Evolutionary conservation across 2,329 filamentous ascomycete genomes (phyloP), one percentile per base, ranked within the genome.

Genomic region (Thielaviopsis populi): DNA sequence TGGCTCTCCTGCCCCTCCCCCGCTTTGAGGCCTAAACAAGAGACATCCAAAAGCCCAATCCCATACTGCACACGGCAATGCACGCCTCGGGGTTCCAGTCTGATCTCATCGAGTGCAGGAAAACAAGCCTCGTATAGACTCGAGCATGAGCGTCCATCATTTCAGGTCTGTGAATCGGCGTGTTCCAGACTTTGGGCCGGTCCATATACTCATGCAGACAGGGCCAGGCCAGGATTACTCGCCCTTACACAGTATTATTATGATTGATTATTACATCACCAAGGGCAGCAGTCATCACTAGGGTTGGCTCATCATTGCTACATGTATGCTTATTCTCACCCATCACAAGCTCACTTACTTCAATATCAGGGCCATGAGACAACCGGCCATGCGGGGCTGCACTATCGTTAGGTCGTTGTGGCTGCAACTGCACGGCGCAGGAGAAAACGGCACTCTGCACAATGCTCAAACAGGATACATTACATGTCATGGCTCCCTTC

Each of bases 401-500:
- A 37, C 53, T 37, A 10, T 10, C 15, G 15, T 33, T 11, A 19
- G 17, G 24, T 37, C 15, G 6, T 13, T 13, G 17, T 33, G 53
- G 17, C 22, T 10, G 33, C 33, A 24, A 7, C 54, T 56, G 43
- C 54, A 66, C 54, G 40, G 46, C 19, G 54, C 40, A 61, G 58
- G 46, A 63, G 54, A 63, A 66, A 66, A 66, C 46, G 13, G 48
- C 61, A 66, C 64, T 61, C 61, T 63, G 61, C 46, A 50, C 24
- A 58, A 61, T 53, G 43, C 59, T 61, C 40, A 59, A 63, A 60
- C 13, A 8, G 58, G 64, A 22, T 19, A 15, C n/a, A 56, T 56
- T n/a, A 43, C 10, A 56, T 56, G 17, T 37, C 17, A 22, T 7
- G 19, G 19, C 7, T 50, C 46, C 13, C 24, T 8, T 27, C 11